Conservation (phyloP, 495 filamentous ascomycete genomes). For the Neurospora cerealis region DNA sequence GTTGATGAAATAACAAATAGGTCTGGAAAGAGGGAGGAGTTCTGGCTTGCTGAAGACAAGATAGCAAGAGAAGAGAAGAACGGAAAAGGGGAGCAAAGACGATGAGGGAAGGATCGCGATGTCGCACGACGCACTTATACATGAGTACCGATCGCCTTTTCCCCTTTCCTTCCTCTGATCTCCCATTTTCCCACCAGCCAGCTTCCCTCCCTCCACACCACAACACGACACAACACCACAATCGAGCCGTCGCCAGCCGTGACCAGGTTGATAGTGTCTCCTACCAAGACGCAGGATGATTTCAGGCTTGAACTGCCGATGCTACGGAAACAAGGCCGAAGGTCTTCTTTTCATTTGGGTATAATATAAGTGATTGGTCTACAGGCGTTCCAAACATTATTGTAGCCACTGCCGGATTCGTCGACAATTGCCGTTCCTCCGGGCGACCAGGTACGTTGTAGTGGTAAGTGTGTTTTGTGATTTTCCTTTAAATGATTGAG, state of each 20-base stretch:
- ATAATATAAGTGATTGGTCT: conserved; percentile 29
- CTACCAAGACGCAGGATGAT: neutral
- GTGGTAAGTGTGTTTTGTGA: neutral
- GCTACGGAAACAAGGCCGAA: conserved; percentile 27
- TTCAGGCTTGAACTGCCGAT: conserved; percentile 35
- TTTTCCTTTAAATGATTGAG: neutral
- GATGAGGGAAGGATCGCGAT: neutral
- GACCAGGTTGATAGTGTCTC: conserved; percentile 7
- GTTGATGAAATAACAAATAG: neutral
- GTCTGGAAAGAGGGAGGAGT: neutral
- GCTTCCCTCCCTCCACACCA: neutral
- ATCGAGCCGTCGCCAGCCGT: neutral
- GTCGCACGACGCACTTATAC: conserved; percentile 5
- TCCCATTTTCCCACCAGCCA: neutral
- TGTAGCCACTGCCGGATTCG: conserved; percentile 28
- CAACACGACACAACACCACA: neutral
- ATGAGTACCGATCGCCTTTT: neutral
- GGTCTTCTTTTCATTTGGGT: conserved; percentile 25
- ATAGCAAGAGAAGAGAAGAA: neutral
- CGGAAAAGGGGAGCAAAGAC: neutral
- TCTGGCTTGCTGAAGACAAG: neutral
- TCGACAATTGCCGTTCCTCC: conserved; percentile 31
- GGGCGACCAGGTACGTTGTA: conserved; percentile 6
- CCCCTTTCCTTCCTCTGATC: neutral
- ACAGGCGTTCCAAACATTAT: conserved; percentile 21